Base-by-base conservation (phyloP, 2,329 filamentous ascomycete species). In the Metarhizium robertsii region DNA sequence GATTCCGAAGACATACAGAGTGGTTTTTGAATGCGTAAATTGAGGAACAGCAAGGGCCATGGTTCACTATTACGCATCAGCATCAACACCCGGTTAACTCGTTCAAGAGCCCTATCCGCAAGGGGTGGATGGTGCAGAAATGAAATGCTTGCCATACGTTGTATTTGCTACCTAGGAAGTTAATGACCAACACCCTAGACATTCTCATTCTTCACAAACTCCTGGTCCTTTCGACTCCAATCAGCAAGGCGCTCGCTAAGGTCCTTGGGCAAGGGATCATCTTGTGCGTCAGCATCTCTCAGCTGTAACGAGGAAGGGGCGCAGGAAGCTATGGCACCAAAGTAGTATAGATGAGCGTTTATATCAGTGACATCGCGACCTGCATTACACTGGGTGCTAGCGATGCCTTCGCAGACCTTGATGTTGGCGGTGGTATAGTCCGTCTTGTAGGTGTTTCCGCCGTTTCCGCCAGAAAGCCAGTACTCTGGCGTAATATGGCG, bases 401-500 rank as follows among this genome's bases (percentile, higher is more conserved):
- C 68, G 56, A 69, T 72, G 58, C 81, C 81, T 14, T 66, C 56
- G 69, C 80, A 84, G 29, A 77, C 67, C 52, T 69, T 62, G 61
- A 83, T 62, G 52, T 78, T 71, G 5, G 50, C 55, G 34, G 73
- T 59, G 16, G 61, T 58, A 62, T 77, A 77, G 58, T 69, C 60
- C 43, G 66, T 60, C 7, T 68, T 70, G 6, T n/a, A 18, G 52
- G 59, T 34, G 32, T 34, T 34, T 34, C 32, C 32, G 32, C 32
- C 63, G 16, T 66, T 60, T 2, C 53, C 53, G 16, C 73, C 73
- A 38, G 71, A 65, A 42, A 87, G 72, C 77, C 81, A 89, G 70
- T 84, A 88, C 73, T 90, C 87, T 1, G 86, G 85, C 16, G 75
- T 80, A 16, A 81, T 79, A 67, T 90, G 87, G 45, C 78, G 72